These are phyloP conservation scores for Geotrichum reessii DNA, from an alignment of 1,139 yeast genomes.

Conservation along the genomic window DNA sequence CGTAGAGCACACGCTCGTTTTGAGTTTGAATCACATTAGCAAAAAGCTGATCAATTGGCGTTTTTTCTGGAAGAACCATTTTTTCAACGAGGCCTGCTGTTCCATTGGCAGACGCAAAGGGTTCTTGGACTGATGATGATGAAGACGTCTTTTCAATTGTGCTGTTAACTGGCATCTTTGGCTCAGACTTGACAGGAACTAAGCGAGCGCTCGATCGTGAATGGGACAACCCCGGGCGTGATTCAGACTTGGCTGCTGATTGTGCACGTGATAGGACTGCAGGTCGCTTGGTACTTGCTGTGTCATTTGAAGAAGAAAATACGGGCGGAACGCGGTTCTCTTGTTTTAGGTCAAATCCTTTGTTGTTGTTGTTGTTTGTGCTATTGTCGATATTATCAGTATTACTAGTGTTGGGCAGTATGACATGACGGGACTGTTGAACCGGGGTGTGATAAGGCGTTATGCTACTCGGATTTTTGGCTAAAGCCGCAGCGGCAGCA, in stretches of 20 bases:
- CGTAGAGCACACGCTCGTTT: slow-evolving; percentile 66
- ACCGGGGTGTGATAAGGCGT: slow-evolving; percentile 17
- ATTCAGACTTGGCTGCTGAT: neutral
- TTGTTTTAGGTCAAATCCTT: too few species aligned
- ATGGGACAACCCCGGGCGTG: neutral
- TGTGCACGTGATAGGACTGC: neutral
- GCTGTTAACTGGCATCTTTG: neutral
- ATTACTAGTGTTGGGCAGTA: too few species aligned
- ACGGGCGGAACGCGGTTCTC: neutral
- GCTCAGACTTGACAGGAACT: neutral
- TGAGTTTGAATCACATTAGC: slow-evolving; percentile 50
- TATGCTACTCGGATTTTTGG: slow-evolving; percentile 16
- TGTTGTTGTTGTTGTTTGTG: too few species aligned
- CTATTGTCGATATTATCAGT: too few species aligned
- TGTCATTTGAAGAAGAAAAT: neutral
- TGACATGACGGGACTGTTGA: neutral
- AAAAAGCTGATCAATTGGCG: slow-evolving; percentile 66
- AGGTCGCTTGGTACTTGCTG: neutral
- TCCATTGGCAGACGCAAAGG: neutral
- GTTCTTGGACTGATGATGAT: too few species aligned
- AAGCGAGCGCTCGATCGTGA: neutral
- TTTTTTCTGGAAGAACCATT: slow-evolving; percentile 50
- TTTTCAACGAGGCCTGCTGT: slow-evolving; percentile 15
- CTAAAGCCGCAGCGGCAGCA: slow-evolving; percentile 37
- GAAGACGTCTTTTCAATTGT: neutral